phyloP scores from a whole-genome alignment of 805 yeast genomes.

The Clavispora carvajalis region DNA sequence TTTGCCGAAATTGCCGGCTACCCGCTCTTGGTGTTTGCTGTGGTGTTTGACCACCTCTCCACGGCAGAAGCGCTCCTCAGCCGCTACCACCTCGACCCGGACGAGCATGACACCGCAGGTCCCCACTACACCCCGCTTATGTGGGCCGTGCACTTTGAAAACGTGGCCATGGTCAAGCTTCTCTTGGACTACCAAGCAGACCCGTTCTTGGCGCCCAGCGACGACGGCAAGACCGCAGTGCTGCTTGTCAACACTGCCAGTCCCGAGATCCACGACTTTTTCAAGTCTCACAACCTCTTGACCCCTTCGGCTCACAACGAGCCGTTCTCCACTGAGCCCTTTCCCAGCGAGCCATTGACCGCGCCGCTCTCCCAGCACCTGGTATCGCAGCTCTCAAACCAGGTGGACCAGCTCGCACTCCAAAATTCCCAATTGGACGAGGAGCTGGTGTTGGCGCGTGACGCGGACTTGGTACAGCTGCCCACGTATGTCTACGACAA shows the following conservation, averaged over 20 bases:
- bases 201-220: conserved; percentile 36
- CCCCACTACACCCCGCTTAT: conserved; percentile 62
- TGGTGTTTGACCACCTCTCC: conserved; percentile 46
- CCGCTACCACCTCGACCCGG: conserved; percentile 42
- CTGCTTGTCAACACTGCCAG: conserved; percentile 54
- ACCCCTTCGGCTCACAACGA: conserved; percentile 5
- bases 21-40: conserved; percentile 42
- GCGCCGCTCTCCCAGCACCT: too few species aligned
- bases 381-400: too few species aligned
- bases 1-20: conserved; percentile 28
- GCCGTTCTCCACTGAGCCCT: conserved; percentile 21
- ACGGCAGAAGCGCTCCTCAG: conserved; percentile 44
- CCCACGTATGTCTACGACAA: conserved; percentile 52
- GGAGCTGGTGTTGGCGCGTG: conserved; percentile 20
- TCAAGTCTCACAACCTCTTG: conserved; percentile 45
- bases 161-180: conserved; percentile 47
- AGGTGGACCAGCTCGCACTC: too few species aligned
- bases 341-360: too few species aligned
- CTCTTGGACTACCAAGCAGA: conserved; percentile 64
- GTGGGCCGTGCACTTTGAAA: conserved; percentile 78
- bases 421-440: conserved; percentile 22
- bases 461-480: conserved; percentile 22
- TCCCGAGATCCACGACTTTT: conserved; percentile 48
- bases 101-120: conserved; percentile 44
- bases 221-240: conserved; percentile 44